Evolutionary conservation across 2,329 filamentous ascomycete genomes (phyloP), one percentile per base, ranked within the genome.

Genomic region (Colletotrichum sp.): DNA sequence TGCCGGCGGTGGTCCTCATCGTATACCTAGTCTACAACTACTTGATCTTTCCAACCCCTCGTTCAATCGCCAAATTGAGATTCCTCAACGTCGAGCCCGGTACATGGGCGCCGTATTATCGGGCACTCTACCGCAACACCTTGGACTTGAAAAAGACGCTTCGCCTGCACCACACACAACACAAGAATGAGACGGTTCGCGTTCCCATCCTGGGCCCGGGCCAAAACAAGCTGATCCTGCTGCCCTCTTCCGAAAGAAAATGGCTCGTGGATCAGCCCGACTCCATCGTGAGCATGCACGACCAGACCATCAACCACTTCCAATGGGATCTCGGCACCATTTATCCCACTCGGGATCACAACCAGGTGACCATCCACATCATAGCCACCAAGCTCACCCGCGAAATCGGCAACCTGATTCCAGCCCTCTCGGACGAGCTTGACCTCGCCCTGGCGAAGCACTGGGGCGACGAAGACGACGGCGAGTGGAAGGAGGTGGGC

Each of bases 61-160:
- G 62, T 64, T 64, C 62, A 64, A 64, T 69, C 49, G 30, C 66
- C 30, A 59, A 39, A 30, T n/a, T 69, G 15, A 59, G 21, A 15
- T 69, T 69, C 21, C 66, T 69, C 21, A 39, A 69, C 66, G 66
- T 13, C 49, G 49, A 69, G 32, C 66, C 66, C 66, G 66, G 66
- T 26, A 32, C 21, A 16, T 69, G 66, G 66, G 49, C 52, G 30
- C 66, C 66, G n/a, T 21, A 69, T 69, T 55, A 57, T 39, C 66
- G 66, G 30, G 66, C 66, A 28, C 66, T 69, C 66, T 69, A 69
- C 21, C 66, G 66, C 6, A 69, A 69, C 49, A 69, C 66, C 30
- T 39, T 69, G 66, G 66, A 69, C 26, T 34, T 69, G 32, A 69
- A 69, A 21, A 69, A 69, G 66, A 69, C 66, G 49, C 66, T 69